phyloP scores from a whole-genome alignment of 805 yeast species.

The Hanseniaspora occidentalis region DNA sequence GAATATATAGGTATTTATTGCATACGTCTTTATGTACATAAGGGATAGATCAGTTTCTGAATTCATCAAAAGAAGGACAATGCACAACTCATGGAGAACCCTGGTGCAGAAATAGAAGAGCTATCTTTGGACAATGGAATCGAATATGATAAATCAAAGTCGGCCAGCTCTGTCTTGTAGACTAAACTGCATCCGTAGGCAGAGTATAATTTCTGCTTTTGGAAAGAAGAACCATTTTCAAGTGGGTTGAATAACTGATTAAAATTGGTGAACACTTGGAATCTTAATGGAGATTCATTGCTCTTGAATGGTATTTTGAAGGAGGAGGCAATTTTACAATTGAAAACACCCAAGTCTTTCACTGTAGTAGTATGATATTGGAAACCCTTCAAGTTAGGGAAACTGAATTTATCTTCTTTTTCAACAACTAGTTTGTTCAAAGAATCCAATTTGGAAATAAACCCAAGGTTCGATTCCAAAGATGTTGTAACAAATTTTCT shows the following conservation, averaged over 20 bases:
- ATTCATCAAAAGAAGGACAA: constrained; percentile 29
- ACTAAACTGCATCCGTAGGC: constrained; percentile 28
- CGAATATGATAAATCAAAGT: constrained; percentile 42
- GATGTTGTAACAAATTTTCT: constrained; percentile 31
- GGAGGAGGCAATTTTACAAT: constrained; percentile 14
- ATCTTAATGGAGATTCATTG: constrained; percentile 35
- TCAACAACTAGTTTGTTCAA: constrained; percentile 27
- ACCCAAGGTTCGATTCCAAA: constrained; percentile 9
- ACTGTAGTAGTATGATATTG: constrained; percentile 35
- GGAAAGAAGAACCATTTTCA: constrained; percentile 27
- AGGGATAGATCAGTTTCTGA: not conserved
- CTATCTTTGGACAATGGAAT: constrained; percentile 38
- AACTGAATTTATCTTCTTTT: constrained; percentile 48
- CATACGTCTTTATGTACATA: no score
- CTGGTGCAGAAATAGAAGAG: constrained; percentile 37
- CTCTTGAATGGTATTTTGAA: constrained; percentile 40
- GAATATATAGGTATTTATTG: no score
- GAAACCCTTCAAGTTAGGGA: constrained; percentile 50
- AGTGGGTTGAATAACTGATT: constrained; percentile 32
- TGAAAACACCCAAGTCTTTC: not conserved
- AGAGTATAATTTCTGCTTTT: not conserved
- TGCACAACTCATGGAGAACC: constrained; percentile 42
- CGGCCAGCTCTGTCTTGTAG: constrained; percentile 40
- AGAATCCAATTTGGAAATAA: constrained; percentile 10
- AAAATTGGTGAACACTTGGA: constrained; percentile 48